These are phyloP conservation scores for Achaetomium macrosporum DNA, from an alignment of 2,329 filamentous ascomycete species.

Conservation along the genomic window DNA sequence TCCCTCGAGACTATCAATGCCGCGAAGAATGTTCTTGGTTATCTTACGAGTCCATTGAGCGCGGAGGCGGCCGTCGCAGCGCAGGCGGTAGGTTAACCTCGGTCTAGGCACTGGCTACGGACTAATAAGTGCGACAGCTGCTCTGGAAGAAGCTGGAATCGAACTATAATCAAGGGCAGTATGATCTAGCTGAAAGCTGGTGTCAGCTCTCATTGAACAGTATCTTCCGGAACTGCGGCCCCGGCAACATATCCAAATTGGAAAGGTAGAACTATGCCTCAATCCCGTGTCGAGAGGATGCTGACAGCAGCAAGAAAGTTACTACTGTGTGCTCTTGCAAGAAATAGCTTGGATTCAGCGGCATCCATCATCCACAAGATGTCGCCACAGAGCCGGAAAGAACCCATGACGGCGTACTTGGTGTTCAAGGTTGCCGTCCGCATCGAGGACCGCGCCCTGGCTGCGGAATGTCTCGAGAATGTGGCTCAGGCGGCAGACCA, in stretches of 20 bases:
- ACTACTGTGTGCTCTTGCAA: constrained; percentile 61
- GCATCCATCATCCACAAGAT: constrained; percentile 53
- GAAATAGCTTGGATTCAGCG: constrained; percentile 49
- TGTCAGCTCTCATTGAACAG: constrained; percentile 62
- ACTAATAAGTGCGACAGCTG: constrained; percentile 46
- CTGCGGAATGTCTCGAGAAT: constrained; percentile 56
- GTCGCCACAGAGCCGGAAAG: constrained; percentile 49
- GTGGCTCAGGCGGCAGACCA: constrained; percentile 52
- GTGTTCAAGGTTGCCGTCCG: constrained; percentile 68
- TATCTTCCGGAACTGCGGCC: constrained; percentile 60
- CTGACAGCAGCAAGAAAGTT: constrained; percentile 53
- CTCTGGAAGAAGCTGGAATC: constrained; percentile 75
- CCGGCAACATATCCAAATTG: constrained; percentile 62
- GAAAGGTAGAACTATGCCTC: constrained; percentile 44
- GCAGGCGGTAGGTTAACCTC: constrained; percentile 50
- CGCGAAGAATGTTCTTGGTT: constrained; percentile 35
- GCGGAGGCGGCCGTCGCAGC: constrained; percentile 59
- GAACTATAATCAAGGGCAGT: constrained; percentile 46
- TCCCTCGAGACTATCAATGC: constrained; percentile 25
- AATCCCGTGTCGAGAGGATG: not conserved
- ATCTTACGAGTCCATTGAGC: constrained; percentile 44
- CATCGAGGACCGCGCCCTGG: constrained; percentile 50
- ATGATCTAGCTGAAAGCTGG: constrained; percentile 59
- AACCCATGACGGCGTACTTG: constrained; percentile 64
- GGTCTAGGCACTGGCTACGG: not conserved